Base-by-base conservation (phyloP, 2,329 filamentous ascomycete species). In the Colletotrichum ledebouriae region DNA sequence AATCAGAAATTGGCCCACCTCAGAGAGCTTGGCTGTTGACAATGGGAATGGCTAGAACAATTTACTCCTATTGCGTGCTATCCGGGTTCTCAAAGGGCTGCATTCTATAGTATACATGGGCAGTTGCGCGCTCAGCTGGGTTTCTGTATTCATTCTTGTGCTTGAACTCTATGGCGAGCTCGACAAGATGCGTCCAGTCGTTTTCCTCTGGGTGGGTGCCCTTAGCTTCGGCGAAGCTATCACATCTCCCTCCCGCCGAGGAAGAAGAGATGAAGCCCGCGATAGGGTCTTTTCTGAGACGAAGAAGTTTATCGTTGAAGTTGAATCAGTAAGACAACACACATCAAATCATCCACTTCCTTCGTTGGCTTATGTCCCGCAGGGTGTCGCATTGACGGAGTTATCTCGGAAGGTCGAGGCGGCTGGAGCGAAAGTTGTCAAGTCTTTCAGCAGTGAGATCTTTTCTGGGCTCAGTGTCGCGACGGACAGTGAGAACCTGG, bases 391-490 rank as follows among this genome's bases (percentile, higher is more conserved):
- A 11, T 20, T 74, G 2, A 52, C 71, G n/a, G 59, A 58, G 6
- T 46, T 74, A 3, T 46, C 62, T 1, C 56, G 34, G 10, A 71
- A 71, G 22, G 60, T 73, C 10, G 62, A 68, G 34, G 63, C 63
- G 1, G 59, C 52, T 4, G 71, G 72, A 6, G 59, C 58, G 12
- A 72, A 41, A 6, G 39, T 74, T 7, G 50, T 72, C 22, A 72
- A 69, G 12, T 69, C 70, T 2, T 74, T 72, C 4, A 42, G 61
- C 12, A 67, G 57, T 39, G 77, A 79, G 59, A 64, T 80, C 25
- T 81, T 81, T 47, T 72, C 71, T 5, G 79, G 79, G 2, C 69
- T 79, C 33, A 73, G 75, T 13, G 53, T 81, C 11, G 74, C 79
- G 53, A 75, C 76, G 2, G 73, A 74, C 17, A 70, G 68, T 4